Evolutionary conservation across 2,329 filamentous ascomycete genomes (phyloP).

Genomic region (Ilyonectria robusta): DNA sequence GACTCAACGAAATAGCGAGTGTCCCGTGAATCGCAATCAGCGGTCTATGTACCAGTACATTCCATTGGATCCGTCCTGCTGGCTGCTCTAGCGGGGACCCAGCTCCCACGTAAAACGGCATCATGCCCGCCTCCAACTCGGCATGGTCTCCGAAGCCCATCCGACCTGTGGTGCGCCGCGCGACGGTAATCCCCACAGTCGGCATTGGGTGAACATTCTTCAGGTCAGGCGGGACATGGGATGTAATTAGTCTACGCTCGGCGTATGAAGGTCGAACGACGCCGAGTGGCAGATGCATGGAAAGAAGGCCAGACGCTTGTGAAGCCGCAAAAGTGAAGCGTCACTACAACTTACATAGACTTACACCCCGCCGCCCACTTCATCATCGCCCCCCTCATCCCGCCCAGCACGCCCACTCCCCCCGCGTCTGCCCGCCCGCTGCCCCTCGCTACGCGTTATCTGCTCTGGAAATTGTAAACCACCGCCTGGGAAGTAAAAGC

Average conservation of each 20-base stretch:
- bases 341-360: neutral
- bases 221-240: constrained; percentile 7
- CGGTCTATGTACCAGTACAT: constrained; percentile 20
- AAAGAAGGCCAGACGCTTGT: neutral
- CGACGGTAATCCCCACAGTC: constrained; percentile 10
- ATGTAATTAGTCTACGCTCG: neutral
- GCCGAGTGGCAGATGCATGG: constrained; percentile 18
- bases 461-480: neutral
- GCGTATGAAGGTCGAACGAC: neutral
- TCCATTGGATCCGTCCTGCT: constrained; percentile 11
- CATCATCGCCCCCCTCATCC: constrained; percentile 14
- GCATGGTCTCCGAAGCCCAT: constrained; percentile 24
- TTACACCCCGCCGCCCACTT: constrained; percentile 14
- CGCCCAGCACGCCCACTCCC: constrained; percentile 30
- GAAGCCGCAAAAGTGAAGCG: neutral
- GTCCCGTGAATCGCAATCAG: neutral
- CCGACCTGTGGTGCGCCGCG: constrained; percentile 3
- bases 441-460: constrained; percentile 7
- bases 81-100: constrained; percentile 15
- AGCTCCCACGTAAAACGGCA: constrained; percentile 9
- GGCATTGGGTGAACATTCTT: constrained; percentile 9
- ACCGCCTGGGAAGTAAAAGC: constrained; percentile 5
- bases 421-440: constrained; percentile 11
- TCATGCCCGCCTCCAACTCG: constrained; percentile 23
- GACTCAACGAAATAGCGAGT: neutral